phyloP scores from a whole-genome alignment of 2,329 filamentous ascomycete species.

The Tolypocladium tundrense region DNA sequence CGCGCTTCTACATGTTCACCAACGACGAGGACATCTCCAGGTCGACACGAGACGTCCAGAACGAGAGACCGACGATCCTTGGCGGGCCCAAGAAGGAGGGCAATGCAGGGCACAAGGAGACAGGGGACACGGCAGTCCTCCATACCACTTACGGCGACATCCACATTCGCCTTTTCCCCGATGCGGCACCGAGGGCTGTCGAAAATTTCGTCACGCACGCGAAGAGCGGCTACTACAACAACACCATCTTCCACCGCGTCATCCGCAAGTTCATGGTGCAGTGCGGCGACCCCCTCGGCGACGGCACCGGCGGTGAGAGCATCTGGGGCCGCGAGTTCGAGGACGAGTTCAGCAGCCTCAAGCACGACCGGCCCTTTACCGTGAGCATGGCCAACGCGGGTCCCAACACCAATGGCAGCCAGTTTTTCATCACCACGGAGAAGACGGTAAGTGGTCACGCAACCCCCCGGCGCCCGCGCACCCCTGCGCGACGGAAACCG shows the following conservation, averaged over 20 bases:
- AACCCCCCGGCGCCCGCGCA: neutral
- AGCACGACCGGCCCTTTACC: constrained; percentile 93
- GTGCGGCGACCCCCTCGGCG: constrained; percentile 87
- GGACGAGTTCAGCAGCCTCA: constrained; percentile 85
- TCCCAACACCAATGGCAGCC: constrained; percentile 86
- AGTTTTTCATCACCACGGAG: constrained; percentile 98
- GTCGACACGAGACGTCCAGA: constrained; percentile 80
- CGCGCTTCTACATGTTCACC: constrained; percentile 96
- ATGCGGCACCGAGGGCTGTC: constrained; percentile 85
- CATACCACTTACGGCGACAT: constrained; percentile 95
- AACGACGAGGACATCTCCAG: constrained; percentile 79
- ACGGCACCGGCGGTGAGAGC: constrained; percentile 77
- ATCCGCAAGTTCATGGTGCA: constrained; percentile 99
- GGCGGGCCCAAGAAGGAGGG: constrained; percentile 39
- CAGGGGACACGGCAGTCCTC: constrained; percentile 69
- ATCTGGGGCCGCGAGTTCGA: constrained; percentile 93
- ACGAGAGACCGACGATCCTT: constrained; percentile 73
- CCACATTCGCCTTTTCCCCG: constrained; percentile 83
- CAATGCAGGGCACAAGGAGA: constrained; percentile 51
- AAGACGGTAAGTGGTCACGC: constrained; percentile 56
- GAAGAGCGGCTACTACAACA: constrained; percentile 89
- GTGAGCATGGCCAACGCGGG: constrained; percentile 97
- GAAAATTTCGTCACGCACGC: constrained; percentile 96
- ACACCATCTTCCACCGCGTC: constrained; percentile 92
- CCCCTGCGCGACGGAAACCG: neutral